phyloP scores from a whole-genome alignment of 2,329 filamentous ascomycete species.

The Xylaria sp. region DNA sequence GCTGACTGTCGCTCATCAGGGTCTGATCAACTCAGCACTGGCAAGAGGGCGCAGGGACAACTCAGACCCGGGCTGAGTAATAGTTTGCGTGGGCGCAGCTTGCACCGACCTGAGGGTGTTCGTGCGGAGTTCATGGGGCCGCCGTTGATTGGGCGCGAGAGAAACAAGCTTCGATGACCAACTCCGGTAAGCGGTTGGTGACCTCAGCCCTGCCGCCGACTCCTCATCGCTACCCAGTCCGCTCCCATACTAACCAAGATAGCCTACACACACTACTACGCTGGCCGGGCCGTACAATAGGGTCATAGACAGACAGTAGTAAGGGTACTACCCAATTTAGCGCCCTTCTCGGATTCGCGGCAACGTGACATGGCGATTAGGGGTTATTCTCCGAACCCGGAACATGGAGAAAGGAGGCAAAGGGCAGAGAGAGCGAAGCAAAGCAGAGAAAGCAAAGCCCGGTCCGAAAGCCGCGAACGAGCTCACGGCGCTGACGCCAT shows the following conservation, averaged over 20 bases:
- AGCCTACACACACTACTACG: not conserved
- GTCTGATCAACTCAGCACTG: not conserved
- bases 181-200: constrained; percentile 27
- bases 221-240: not conserved
- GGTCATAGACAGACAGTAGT: not conserved
- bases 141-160: constrained; percentile 15
- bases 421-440: not conserved
- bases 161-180: constrained; percentile 27
- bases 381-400: constrained; percentile 25
- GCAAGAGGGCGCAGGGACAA: constrained; percentile 16
- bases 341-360: not conserved
- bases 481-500: constrained; percentile 35
- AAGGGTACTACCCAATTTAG: not conserved
- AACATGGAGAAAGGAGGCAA: constrained; percentile 2
- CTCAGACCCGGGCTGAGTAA: constrained; percentile 28
- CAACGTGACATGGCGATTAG: constrained; percentile 2
- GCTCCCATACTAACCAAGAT: not conserved
- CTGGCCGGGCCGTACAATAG: not conserved
- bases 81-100: constrained; percentile 19
- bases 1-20: constrained; percentile 20
- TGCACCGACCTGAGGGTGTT: constrained; percentile 8
- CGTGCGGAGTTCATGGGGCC: constrained; percentile 18
- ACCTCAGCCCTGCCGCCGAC: constrained; percentile 24
- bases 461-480: constrained; percentile 20
- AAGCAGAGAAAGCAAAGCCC: constrained; percentile 19